phyloP scores from a whole-genome alignment of 1,139 yeast species.

The Yamadazyma songkhlaensis region DNA sequence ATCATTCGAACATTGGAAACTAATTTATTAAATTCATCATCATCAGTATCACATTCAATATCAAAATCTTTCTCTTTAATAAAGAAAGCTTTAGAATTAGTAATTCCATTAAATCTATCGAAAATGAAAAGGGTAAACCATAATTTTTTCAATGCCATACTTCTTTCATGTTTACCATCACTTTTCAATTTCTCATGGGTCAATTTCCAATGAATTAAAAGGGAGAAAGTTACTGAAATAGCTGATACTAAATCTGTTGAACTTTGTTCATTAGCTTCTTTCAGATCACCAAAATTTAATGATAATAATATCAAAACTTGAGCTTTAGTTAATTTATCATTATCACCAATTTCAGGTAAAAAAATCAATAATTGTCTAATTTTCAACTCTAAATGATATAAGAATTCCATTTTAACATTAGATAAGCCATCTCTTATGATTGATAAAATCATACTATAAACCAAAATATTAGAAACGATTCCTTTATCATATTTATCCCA shows the following conservation, averaged over 20 bases:
- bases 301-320: conserved; percentile 29
- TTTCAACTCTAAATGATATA: conserved; percentile 25
- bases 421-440: conserved; percentile 28
- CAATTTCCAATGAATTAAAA: conserved; percentile 33
- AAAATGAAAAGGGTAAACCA: conserved; percentile 39
- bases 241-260: conserved; percentile 34
- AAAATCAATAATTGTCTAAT: conserved; percentile 24
- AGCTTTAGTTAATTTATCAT: conserved; percentile 30
- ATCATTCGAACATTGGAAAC: conserved; percentile 4
- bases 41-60: conserved; percentile 6
- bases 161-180: conserved; percentile 14
- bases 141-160: conserved; percentile 24
- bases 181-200: conserved; percentile 9
- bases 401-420: conserved; percentile 20
- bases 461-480: conserved; percentile 22
- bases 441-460: conserved; percentile 28
- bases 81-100: conserved; percentile 14
- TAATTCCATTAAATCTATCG: conserved; percentile 31
- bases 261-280: conserved; percentile 35
- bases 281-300: conserved; percentile 27
- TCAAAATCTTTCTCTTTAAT: conserved; percentile 15
- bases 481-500: conserved; percentile 25
- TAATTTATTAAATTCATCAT: conserved; percentile 4
- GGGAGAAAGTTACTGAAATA: conserved; percentile 26
- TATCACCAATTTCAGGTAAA: conserved; percentile 33